Percentiles rank a stretch among this genome's conserved stretches.
Evolutionary conservation across 2,329 filamentous ascomycete species (phyloP).

Genomic region (Exophiala viscosa): DNA sequence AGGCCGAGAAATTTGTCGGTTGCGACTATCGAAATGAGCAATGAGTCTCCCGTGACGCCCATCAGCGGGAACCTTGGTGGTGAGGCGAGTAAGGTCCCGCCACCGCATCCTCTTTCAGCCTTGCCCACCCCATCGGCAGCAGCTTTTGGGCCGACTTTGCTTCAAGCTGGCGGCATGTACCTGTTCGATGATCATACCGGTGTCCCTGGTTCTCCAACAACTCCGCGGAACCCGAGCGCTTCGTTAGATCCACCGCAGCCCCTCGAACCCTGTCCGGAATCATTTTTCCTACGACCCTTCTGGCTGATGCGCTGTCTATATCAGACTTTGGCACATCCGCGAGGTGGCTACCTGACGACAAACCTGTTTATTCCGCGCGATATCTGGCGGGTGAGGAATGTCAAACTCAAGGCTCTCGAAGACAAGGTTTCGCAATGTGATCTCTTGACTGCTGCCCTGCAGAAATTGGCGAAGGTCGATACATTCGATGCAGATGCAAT

Average conservation of each 20-base stretch:
- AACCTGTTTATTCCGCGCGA: slow-evolving; percentile 90
- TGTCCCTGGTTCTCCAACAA: slow-evolving; percentile 53
- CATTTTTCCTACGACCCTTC: slow-evolving; percentile 86
- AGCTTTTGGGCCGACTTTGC: slow-evolving; percentile 54
- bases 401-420: slow-evolving; percentile 85
- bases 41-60: slow-evolving; percentile 70
- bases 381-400: slow-evolving; percentile 88
- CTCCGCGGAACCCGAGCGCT: slow-evolving; percentile 58
- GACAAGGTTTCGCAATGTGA: slow-evolving; percentile 94
- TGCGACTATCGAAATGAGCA: slow-evolving; percentile 57
- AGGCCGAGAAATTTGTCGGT: slow-evolving; percentile 70
- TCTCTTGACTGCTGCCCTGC: slow-evolving; percentile 78
- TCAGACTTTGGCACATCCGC: slow-evolving; percentile 84
- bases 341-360: slow-evolving; percentile 86
- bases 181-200: slow-evolving; percentile 83
- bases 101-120: slow-evolving; percentile 51
- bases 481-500: slow-evolving; percentile 88
- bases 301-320: slow-evolving; percentile 96
- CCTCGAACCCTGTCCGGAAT: slow-evolving; percentile 86
- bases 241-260: slow-evolving; percentile 59
- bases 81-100: slow-evolving; percentile 44
- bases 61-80: slow-evolving; percentile 63
- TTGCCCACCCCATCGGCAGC: slow-evolving; percentile 65
- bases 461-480: slow-evolving; percentile 79
- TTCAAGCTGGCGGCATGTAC: slow-evolving; percentile 65